These are phyloP conservation scores for Aquilaria sinensis DNA, from an alignment of 345 rosid genomes.

Conservation along the genomic window DNA sequence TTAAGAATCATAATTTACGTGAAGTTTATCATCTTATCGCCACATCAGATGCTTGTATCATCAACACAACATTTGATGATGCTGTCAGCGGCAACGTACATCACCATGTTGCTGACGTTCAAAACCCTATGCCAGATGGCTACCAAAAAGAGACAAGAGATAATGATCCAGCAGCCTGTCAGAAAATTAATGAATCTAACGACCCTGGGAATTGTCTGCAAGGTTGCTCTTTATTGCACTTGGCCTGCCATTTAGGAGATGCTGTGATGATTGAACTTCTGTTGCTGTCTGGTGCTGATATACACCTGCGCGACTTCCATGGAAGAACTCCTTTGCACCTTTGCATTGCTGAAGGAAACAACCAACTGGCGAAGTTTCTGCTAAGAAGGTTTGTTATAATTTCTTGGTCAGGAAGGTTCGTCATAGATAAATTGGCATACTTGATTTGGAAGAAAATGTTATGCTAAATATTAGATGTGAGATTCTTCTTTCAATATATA, in stretches of 20 bases:
- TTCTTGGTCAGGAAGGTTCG: no score
- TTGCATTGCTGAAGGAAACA: conserved; percentile 53
- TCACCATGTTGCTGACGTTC: conserved; percentile 31
- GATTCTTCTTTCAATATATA: no score
- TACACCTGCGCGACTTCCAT: conserved; percentile 60
- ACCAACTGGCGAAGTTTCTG: conserved; percentile 62
- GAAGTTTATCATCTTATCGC: conserved; percentile 70
- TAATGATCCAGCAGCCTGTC: conserved; percentile 51
- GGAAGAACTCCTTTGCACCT: conserved; percentile 85
- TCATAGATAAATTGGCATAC: background rate
- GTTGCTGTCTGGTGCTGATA: conserved; percentile 74
- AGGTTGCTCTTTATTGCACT: conserved; percentile 76
- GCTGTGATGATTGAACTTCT: conserved; percentile 64
- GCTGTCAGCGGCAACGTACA: conserved; percentile 21
- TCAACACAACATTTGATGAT: conserved; percentile 59
- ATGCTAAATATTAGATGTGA: no score
- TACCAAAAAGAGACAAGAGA: conserved; percentile 19
- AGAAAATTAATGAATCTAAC: conserved; percentile 46
- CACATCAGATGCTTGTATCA: conserved; percentile 33
- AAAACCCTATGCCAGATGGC: conserved; percentile 17
- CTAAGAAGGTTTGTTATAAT: conserved; percentile 51
- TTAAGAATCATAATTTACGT: conserved; percentile 46
- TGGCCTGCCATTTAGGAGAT: conserved; percentile 61
- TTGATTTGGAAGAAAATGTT: no score
- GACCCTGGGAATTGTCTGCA: conserved; percentile 63